These are phyloP conservation scores for Neurospora sp. DNA, from an alignment of 495 filamentous ascomycete genomes.

Conservation along the genomic window DNA sequence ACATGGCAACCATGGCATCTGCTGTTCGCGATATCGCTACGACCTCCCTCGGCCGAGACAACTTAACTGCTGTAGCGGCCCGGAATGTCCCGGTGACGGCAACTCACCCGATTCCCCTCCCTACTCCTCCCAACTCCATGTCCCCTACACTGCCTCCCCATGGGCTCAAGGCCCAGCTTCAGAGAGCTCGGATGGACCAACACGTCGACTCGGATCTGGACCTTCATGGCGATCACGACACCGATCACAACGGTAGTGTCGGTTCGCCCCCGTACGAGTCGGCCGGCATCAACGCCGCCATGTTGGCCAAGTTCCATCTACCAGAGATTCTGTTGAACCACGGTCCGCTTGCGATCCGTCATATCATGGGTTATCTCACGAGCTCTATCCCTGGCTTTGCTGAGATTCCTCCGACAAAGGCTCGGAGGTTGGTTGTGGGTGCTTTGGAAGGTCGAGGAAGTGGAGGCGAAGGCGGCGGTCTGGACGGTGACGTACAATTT, in stretches of 20 bases:
- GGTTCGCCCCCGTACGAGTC: conserved; percentile 55
- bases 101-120: conserved; percentile 60
- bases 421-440: conserved; percentile 75
- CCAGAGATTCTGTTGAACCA: conserved; percentile 82
- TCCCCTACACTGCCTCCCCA: conserved; percentile 82
- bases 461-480: conserved; percentile 51
- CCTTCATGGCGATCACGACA: conserved; percentile 62
- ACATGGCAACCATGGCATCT: conserved; percentile 54
- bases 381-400: conserved; percentile 90
- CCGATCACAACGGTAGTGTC: conserved; percentile 34
- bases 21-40: conserved; percentile 64
- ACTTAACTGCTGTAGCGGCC: conserved; percentile 51
- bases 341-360: conserved; percentile 85
- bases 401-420: conserved; percentile 82
- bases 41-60: conserved; percentile 44
- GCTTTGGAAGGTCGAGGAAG: conserved; percentile 69
- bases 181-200: conserved; percentile 45
- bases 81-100: conserved; percentile 46
- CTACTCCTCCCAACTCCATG: conserved; percentile 93
- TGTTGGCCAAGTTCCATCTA: conserved; percentile 87
- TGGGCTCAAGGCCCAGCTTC: conserved; percentile 53
- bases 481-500: conserved; percentile 73
- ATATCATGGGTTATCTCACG: conserved; percentile 87
- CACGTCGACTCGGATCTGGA: conserved; percentile 84
- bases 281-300: conserved; percentile 71